A percentile compares a stretch with the other conserved stretches of the same genome.
These are phyloP conservation scores for Zasmidium citrigriseum DNA, from an alignment of 2,329 filamentous ascomycete genomes.

Conservation along the genomic window DNA sequence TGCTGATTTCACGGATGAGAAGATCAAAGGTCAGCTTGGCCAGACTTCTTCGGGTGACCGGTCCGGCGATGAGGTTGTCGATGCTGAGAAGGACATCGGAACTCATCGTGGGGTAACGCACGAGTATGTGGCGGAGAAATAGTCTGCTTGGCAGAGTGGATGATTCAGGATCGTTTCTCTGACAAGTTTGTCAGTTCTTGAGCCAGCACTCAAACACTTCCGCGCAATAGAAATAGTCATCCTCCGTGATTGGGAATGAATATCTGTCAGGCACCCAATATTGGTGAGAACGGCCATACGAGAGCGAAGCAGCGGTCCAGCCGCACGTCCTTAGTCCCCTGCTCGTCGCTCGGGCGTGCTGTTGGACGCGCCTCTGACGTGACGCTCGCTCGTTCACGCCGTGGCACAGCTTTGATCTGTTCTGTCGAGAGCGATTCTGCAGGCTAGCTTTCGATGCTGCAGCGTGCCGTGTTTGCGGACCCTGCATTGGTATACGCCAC, in stretches of 20 bases:
- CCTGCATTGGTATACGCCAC: conserved; percentile 2
- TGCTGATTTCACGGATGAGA: not conserved
- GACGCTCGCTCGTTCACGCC: not conserved
- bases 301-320: not conserved
- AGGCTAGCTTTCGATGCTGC: not conserved
- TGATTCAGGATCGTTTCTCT: too few relatives aligned
- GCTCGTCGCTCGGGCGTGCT: not conserved
- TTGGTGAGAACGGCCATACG: too few relatives aligned
- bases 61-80: not conserved
- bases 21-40: too few relatives aligned
- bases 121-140: too few relatives aligned
- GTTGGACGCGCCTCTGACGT: not conserved
- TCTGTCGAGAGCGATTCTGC: not conserved
- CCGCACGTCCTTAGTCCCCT: not conserved
- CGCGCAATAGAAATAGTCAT: too few relatives aligned
- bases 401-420: not conserved
- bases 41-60: not conserved
- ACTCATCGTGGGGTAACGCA: too few relatives aligned
- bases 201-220: too few relatives aligned
- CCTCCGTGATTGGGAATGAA: too few relatives aligned
- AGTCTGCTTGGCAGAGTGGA: too few relatives aligned
- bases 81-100: not conserved
- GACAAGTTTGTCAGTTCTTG: too few relatives aligned
- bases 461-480: not conserved
- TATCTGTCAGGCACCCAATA: too few relatives aligned